Base-by-base conservation (phyloP, 2,329 filamentous ascomycete genomes). In the Cladophialophora immunda region DNA sequence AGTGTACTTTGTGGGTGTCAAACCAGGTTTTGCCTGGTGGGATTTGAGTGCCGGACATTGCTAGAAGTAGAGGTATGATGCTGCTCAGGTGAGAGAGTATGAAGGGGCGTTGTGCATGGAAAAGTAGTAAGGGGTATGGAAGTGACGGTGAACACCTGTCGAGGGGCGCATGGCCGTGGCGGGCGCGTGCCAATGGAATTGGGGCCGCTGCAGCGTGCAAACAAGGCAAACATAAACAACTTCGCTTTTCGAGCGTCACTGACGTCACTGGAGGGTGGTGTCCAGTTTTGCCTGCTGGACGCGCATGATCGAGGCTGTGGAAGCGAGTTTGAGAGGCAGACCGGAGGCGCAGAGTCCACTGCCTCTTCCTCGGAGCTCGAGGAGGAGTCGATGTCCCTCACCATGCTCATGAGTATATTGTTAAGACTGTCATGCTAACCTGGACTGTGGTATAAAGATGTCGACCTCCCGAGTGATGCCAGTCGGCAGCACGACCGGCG, bases 1-100 rank as follows among this genome's bases (percentile, higher is more conserved):
- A 99, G 75, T 91, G 94, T 78, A 86, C 86, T 84, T 92, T 91
- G 80, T 96, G 86, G 74, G 89, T 92, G 78, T 96, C 89, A 81
- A 98, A 90, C 84, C 94, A 93, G 75, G 93, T 97, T 75, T 87
- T 86, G 72, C 88, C 90, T 57, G 87, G 80, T 64, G 90, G 88
- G 66, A 78, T 78, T 30, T 58, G 36, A 13, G 45, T 27, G 22
- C 45, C 45, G 11, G 45, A 50, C 45, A 50, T 50, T 13, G 2
- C 11, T 13, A 25, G 4, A 25, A 25, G 11, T 2, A 7, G 22
- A 25, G 22, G 2, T 25, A 50, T 25, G 17, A 50, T 50, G 9
- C 45, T 13, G 22, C 22, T 25, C 45, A 27, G 15, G 3, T 13
- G 45, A 25, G 22, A 27, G 19, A 9, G 17, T 50, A 50, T 15